Base-by-base conservation (phyloP, 2,329 filamentous ascomycete species). In the Pseudogymnoascus sp. region DNA sequence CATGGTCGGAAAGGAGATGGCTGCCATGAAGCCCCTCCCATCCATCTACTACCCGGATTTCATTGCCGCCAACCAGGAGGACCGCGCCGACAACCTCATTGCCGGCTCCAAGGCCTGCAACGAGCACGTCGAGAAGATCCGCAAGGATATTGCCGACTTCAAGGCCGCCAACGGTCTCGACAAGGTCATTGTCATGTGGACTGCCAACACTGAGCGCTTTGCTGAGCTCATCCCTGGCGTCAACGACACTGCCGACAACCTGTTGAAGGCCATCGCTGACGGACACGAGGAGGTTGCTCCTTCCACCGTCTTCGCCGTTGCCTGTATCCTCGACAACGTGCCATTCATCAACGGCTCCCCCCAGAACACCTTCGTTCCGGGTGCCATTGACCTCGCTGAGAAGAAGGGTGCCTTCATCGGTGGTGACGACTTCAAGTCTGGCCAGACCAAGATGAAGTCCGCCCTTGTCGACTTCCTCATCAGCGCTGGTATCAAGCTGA, bases 371-470 rank as follows among this genome's bases (percentile, higher is more conserved):
- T 97, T 99, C 71, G 93, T 99, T 18, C 93, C 93, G 7, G 94
- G 94, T 71, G 90, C 88, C 63, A 87, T 97, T 68, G 82, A 93
- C 72, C 86, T 99, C 62, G 94, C 94, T 20, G 90, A 95, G 80
- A 82, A 88, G 76, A 86, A 95, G 76, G 82, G 84, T 62, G 86
- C 92, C 65, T 99, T 96, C 80, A 92, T 99, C 70, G 94, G 94
- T 63, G 94, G 94, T 67, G 94, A 99, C 71, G 94, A 99, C 79
- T 99, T 99, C 87, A 99, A 99, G 81, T 97, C 94, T 65, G 94
- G 94, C 65, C 94, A 99, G 82, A 99, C 94, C 74, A 99, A 99
- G 86, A 99, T 99, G 94, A 99, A 99, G 81, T 97, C 94, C 63
- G 94, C 94, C 18, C 86, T 99, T 30, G 94, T 97, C 50, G 94